These are phyloP conservation scores for Musa balbisiana DNA, from an alignment of 202 grass and related monocot genomes.

Conservation along the genomic window DNA sequence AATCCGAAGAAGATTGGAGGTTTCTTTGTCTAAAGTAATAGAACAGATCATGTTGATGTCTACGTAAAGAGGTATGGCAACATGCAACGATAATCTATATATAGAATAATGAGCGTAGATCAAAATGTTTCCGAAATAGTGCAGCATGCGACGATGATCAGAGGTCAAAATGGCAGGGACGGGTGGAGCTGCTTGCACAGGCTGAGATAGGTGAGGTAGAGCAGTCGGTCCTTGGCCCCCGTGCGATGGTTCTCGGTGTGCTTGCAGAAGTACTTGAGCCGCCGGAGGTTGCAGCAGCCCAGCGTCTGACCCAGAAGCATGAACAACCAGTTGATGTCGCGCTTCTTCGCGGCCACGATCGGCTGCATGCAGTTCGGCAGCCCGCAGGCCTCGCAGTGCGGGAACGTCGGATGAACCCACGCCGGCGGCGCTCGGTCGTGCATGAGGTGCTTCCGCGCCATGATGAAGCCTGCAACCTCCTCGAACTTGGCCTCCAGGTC, in stretches of 20 bases:
- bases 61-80: too few relatives aligned
- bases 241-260: conserved; percentile 50
- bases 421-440: conserved; percentile 38
- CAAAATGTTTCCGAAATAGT: too few relatives aligned
- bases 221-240: conserved; percentile 59
- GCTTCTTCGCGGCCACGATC: conserved; percentile 40
- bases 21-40: too few relatives aligned
- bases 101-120: too few relatives aligned
- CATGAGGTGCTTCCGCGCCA: conserved; percentile 30
- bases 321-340: conserved; percentile 67
- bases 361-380: conserved; percentile 25
- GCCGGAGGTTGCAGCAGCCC: conserved; percentile 53
- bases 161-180: too few relatives aligned
- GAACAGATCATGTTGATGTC: too few relatives aligned
- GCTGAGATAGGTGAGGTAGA: conserved; percentile 45
- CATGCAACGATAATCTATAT: too few relatives aligned
- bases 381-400: conserved; percentile 34
- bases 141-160: too few relatives aligned
- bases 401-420: conserved; percentile 31
- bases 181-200: conserved; percentile 48
- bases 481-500: conserved; percentile 40
- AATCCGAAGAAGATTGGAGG: too few relatives aligned
- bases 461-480: conserved; percentile 33
- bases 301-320: conserved; percentile 52
- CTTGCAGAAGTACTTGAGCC: conserved; percentile 79